These are phyloP conservation scores for Malassezia arunalokei DNA, from an alignment of 1,284 basidiomycete species.

Conservation along the genomic window DNA sequence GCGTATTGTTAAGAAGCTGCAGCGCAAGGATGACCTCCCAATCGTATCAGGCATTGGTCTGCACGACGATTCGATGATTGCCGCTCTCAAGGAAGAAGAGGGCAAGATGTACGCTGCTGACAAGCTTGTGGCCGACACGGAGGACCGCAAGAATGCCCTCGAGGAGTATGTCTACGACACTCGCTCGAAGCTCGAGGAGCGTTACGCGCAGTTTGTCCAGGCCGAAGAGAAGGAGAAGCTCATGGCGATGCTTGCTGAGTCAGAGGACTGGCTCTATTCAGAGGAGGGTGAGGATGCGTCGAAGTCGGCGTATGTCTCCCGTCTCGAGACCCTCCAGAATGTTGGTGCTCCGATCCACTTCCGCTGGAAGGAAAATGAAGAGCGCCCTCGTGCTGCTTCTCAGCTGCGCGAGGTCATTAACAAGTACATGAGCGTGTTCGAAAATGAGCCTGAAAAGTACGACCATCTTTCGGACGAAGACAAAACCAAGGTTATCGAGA, in stretches of 20 bases:
- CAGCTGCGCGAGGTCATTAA: constrained; percentile 40
- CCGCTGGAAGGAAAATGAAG: constrained; percentile 38
- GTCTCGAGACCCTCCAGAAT: constrained; percentile 37
- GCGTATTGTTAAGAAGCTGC: constrained; percentile 44
- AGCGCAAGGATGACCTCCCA: constrained; percentile 41
- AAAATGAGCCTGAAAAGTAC: constrained; percentile 42
- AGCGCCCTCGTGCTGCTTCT: constrained; percentile 41
- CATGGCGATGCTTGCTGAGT: constrained; percentile 30
- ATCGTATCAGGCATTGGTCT: constrained; percentile 31
- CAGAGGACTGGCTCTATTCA: constrained; percentile 46
- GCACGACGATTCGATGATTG: constrained; percentile 9
- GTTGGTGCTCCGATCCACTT: constrained; percentile 37
- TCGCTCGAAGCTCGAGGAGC: constrained; percentile 42
- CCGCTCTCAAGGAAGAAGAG: constrained; percentile 39
- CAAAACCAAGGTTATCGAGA: constrained; percentile 45
- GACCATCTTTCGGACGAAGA: constrained; percentile 41
- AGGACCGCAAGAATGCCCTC: constrained; percentile 45
- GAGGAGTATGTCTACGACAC: constrained; percentile 46
- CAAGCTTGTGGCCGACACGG: constrained; percentile 46
- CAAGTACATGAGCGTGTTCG: constrained; percentile 37
- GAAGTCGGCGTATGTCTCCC: constrained; percentile 40
- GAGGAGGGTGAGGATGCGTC: constrained; percentile 44
- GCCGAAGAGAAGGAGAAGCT: constrained; percentile 42
- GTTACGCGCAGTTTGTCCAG: constrained; percentile 35
- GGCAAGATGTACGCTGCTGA: constrained; percentile 41